Base-by-base conservation (phyloP, 1,284 basidiomycete genomes). In the Tylopilus sp. region DNA sequence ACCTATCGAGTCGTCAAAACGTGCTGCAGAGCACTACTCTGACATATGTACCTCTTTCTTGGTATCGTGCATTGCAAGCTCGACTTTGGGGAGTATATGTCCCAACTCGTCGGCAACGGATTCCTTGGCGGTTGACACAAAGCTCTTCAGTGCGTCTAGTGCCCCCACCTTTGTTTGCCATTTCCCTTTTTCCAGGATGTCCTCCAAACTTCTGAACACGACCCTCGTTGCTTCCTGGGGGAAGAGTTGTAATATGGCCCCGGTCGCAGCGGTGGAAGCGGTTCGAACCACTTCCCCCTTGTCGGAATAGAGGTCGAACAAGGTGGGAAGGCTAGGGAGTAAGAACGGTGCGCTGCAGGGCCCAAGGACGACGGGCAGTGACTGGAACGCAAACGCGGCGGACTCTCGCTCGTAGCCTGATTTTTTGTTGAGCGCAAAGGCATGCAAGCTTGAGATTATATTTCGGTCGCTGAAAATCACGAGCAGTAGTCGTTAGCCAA, bases 151-250 rank as follows among this genome's bases (percentile, higher is more conserved):
- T 4, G 90, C 83, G 66, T 98, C 95, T 44, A 98, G 73, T 1
- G 87, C 91, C n/a, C 91, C 93, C 13, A 96, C 88, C 76, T 99
- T 98, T 54, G 89, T 86, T 60, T 89, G 83, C 96, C 96, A 99
- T 71, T 97, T 97, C 46, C 90, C 92, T 46, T 79, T 81, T 46
- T 91, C 86, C 28, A 98, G 71, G 48, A 90, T 81, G 31, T 73
- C 74, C 65, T 89, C 86, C 26, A 98, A 77, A 5, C 74, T 70
- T 41, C 80, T 77, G 64, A 96, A 88, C 15, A 93, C 79, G 49
- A 85, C 69, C 25, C 84, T 78, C 15, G 84, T 89, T 19, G 92
- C 84, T 69, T 95, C 91, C 4, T 92, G 84, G 21, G 95, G 92
- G 48, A 85, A 82, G 16, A 92, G 77, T 64, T 92, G 90, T 58